A percentile compares a stretch with the other conserved stretches of the same genome.
These are phyloP conservation scores for Fusarium brachygibbosum DNA, from an alignment of 2,329 filamentous ascomycete species.

Conservation along the genomic window DNA sequence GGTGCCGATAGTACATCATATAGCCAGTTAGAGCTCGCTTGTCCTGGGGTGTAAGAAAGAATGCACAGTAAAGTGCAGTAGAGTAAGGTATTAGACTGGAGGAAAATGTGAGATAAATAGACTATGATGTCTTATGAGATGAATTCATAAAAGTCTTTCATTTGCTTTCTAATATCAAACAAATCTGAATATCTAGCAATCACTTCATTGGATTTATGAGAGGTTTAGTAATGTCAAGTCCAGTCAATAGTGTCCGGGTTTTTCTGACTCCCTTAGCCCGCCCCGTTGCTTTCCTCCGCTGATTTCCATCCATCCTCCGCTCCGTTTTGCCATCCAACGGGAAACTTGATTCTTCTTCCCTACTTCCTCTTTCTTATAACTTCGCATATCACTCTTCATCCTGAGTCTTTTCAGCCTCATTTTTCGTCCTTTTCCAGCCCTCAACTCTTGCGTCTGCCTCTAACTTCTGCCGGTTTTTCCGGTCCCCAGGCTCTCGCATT, in stretches of 20 bases:
- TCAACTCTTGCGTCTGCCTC: constrained; percentile 18
- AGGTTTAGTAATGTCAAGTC: constrained; percentile 1
- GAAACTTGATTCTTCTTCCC: constrained; percentile 45
- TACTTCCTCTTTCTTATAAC: constrained; percentile 33
- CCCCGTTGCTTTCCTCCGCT: constrained; percentile 30
- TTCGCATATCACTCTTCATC: constrained; percentile 20
- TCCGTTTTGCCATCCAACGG: constrained; percentile 38
- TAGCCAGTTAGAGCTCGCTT: constrained; percentile 12
- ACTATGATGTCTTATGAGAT: background rate
- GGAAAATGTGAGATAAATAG: background rate
- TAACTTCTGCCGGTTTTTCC: constrained; percentile 26
- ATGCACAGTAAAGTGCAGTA: background rate
- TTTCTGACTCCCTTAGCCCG: constrained; percentile 19
- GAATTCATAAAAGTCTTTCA: background rate
- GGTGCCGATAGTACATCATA: background rate
- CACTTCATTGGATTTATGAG: background rate
- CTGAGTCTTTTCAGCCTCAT: constrained; percentile 20
- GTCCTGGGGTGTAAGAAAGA: constrained; percentile 2
- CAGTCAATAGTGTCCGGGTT: constrained; percentile 1
- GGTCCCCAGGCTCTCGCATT: constrained; percentile 34
- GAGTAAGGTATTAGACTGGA: background rate
- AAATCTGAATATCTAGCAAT: background rate
- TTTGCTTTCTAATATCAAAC: background rate
- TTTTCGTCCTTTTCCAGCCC: constrained; percentile 12
- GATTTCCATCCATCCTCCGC: constrained; percentile 35